Percentiles rank a stretch among this genome's conserved stretches.
Evolutionary conservation across 2,329 filamentous ascomycete genomes (phyloP).

Genomic region (Fusarium mexicanum): DNA sequence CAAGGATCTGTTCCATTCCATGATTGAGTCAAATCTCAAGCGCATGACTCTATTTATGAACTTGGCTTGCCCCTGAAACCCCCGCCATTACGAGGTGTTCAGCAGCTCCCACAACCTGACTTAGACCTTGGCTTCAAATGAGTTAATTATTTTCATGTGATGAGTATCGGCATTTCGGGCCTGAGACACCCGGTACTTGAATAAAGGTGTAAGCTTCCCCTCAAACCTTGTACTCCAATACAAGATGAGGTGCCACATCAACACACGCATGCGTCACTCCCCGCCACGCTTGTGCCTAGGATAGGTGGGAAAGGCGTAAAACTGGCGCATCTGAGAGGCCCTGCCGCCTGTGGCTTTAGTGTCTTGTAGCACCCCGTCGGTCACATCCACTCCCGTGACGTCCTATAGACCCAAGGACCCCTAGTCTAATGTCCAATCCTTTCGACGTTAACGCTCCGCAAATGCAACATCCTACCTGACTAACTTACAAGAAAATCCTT

Average conservation of each 20-base stretch:
- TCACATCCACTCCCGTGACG: slow-evolving; percentile 27
- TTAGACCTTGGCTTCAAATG: slow-evolving; percentile 13
- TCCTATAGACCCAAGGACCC: slow-evolving; percentile 18
- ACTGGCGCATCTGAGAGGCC: not conserved
- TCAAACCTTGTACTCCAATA: slow-evolving; percentile 21
- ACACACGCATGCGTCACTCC: slow-evolving; percentile 36
- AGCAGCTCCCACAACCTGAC: slow-evolving; percentile 15
- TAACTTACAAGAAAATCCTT: slow-evolving; percentile 11
- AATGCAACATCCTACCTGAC: slow-evolving; percentile 23
- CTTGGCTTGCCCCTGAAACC: slow-evolving; percentile 29
- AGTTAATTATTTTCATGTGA: slow-evolving; percentile 35
- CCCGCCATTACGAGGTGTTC: slow-evolving; percentile 12
- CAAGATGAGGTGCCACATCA: slow-evolving; percentile 15
- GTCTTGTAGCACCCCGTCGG: slow-evolving; percentile 18
- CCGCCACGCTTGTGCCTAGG: slow-evolving; percentile 26
- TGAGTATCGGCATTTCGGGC: slow-evolving; percentile 20
- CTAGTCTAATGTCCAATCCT: slow-evolving; percentile 29
- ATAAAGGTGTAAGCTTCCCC: slow-evolving; percentile 6
- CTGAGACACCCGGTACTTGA: slow-evolving; percentile 25
- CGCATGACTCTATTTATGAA: slow-evolving; percentile 26
- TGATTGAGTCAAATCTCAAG: slow-evolving; percentile 22
- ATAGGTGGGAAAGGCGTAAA: slow-evolving; percentile 34
- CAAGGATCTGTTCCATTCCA: not conserved
- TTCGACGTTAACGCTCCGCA: slow-evolving; percentile 18
- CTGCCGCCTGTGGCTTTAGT: slow-evolving; percentile 22